Percentiles rank a stretch among this genome's conserved stretches.
Conservation (phyloP, 1,139 yeast genomes). For the Meyerozyma sp. region DNA sequence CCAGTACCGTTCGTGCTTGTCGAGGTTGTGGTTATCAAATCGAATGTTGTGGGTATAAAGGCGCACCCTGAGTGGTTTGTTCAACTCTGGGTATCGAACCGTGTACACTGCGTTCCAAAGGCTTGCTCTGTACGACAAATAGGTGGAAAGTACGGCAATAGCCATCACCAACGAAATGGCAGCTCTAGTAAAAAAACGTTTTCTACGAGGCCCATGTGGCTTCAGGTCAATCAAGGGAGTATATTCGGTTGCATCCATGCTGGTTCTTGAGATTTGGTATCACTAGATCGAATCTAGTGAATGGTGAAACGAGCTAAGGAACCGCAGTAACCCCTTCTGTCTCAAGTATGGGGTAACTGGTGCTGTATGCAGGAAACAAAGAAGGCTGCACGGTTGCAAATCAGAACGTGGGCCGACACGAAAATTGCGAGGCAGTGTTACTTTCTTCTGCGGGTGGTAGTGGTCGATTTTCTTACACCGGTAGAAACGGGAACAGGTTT, state of each 20-base stretch:
- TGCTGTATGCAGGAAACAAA: neutral
- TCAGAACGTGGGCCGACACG: neutral
- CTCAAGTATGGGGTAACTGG: neutral
- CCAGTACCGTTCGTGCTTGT: constrained; percentile 43
- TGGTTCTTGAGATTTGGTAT: neutral
- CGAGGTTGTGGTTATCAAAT: constrained; percentile 33
- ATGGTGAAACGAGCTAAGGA: neutral
- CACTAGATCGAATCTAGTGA: neutral
- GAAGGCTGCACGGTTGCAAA: neutral
- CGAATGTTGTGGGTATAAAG: constrained; percentile 53
- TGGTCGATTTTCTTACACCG: neutral
- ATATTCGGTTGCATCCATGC: neutral
- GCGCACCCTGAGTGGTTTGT: constrained; percentile 22
- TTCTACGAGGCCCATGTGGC: neutral
- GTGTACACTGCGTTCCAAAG: neutral
- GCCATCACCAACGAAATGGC: neutral
- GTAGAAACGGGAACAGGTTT: neutral
- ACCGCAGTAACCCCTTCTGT: neutral
- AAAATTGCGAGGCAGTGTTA: neutral
- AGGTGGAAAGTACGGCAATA: neutral
- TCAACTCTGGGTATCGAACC: neutral
- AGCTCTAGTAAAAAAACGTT: neutral
- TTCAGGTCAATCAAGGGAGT: neutral
- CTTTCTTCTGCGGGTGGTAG: neutral
- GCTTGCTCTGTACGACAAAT: neutral